phyloP scores from a whole-genome alignment of 75 land plant species.

The Pinus taeda region DNA sequence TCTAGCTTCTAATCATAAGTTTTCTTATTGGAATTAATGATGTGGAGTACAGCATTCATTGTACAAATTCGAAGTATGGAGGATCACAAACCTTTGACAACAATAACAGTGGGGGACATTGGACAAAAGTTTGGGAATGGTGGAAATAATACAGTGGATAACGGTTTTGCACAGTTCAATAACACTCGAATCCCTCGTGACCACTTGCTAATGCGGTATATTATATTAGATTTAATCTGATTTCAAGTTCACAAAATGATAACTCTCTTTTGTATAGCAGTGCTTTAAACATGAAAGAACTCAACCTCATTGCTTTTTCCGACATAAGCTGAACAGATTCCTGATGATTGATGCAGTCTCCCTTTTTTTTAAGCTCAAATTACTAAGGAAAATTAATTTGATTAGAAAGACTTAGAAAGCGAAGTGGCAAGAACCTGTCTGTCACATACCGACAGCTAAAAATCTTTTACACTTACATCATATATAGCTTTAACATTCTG shows the following conservation, averaged over 20 bases:
- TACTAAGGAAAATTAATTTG: neutral
- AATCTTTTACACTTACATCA: neutral
- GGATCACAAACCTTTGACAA: constrained; percentile 26
- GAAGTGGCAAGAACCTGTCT: too few species aligned
- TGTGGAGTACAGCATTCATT: constrained; percentile 22
- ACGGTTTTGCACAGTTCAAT: constrained; percentile 19
- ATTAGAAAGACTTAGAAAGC: neutral
- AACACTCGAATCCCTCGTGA: constrained; percentile 25
- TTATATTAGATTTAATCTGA: neutral
- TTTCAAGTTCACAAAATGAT: neutral
- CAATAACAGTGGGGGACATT: constrained; percentile 27
- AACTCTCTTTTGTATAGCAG: neutral
- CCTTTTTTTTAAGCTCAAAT: neutral
- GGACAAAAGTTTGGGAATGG: constrained; percentile 30
- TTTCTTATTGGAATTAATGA: neutral
- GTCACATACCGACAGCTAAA: neutral
- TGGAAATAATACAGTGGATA: constrained; percentile 29
- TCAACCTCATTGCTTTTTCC: neutral
- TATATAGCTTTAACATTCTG: neutral
- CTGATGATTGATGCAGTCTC: neutral
- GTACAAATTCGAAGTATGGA: constrained; percentile 27
- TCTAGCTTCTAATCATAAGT: too few species aligned
- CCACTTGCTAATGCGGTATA: constrained; percentile 31
- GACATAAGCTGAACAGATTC: neutral
- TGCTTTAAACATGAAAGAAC: neutral